These are phyloP conservation scores for Beta lomatogona DNA, from an alignment of 179 eudicot species.

Conservation along the genomic window DNA sequence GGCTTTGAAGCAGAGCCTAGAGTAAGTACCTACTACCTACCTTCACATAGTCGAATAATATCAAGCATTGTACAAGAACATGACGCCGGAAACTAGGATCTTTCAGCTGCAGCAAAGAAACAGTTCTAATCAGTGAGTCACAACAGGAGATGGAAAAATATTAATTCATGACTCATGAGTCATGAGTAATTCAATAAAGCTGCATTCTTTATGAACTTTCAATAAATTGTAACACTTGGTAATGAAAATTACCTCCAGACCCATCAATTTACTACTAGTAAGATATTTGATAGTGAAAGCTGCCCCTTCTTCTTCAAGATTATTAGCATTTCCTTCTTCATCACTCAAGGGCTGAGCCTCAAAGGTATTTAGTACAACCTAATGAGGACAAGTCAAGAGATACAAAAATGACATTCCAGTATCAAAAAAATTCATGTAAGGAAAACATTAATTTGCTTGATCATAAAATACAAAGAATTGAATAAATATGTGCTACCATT, in stretches of 20 bases:
- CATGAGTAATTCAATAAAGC: background rate
- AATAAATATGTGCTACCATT: constrained; percentile 46
- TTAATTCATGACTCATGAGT: background rate
- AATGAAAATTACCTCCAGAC: constrained; percentile 71
- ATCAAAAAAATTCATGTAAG: background rate
- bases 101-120: constrained; percentile 63
- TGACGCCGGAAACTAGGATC: constrained; percentile 99
- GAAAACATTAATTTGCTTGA: background rate
- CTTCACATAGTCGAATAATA: constrained; percentile 92
- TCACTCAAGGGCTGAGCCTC: constrained; percentile 99
- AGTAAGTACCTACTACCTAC: constrained; percentile 37
- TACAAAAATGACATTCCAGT: background rate
- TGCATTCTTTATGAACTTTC: background rate
- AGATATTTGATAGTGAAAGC: constrained; percentile 94
- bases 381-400: constrained; percentile 1
- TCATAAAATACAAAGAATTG: background rate
- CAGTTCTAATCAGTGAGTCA: constrained; percentile 17
- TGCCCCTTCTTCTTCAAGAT: constrained; percentile 90
- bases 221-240: background rate
- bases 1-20: background rate
- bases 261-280: constrained; percentile 98
- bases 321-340: constrained; percentile 88
- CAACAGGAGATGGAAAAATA: background rate
- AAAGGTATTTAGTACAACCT: constrained; percentile 89
- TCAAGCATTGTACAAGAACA: constrained; percentile 92